phyloP scores from a whole-genome alignment of 1,284 basidiomycete species.

The Microbotryum violaceum region DNA sequence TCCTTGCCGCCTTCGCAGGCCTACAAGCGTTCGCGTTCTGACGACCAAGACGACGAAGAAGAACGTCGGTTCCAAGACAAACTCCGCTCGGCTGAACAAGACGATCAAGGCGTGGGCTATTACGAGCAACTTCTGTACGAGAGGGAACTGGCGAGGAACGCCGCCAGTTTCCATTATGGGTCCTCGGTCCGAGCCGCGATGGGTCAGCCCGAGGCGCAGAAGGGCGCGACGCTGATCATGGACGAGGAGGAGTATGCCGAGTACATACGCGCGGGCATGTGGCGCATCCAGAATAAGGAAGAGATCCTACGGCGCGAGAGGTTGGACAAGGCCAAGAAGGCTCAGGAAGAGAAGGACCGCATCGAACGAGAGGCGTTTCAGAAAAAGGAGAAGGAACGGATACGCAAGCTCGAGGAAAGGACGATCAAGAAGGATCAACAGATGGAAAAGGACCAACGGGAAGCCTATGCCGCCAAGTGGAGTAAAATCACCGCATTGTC shows the following conservation, averaged over 20 bases:
- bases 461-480: slow-evolving; percentile 21
- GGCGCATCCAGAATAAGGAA: slow-evolving; percentile 52
- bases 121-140: slow-evolving; percentile 17
- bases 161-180: not conserved
- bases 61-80: slow-evolving; percentile 12
- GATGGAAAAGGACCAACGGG: slow-evolving; percentile 4
- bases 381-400: slow-evolving; percentile 50
- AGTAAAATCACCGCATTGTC: slow-evolving; percentile 8
- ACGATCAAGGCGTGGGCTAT: slow-evolving; percentile 16
- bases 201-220: slow-evolving; percentile 2
- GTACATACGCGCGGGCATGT: slow-evolving; percentile 70
- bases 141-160: slow-evolving; percentile 10
- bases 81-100: slow-evolving; percentile 8
- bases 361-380: slow-evolving; percentile 46
- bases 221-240: slow-evolving; percentile 44
- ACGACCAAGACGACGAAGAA: slow-evolving; percentile 10
- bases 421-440: slow-evolving; percentile 5
- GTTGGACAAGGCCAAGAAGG: slow-evolving; percentile 7
- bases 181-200: slow-evolving; percentile 16
- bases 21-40: slow-evolving; percentile 10
- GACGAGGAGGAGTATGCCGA: slow-evolving; percentile 78
- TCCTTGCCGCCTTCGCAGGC: slow-evolving; percentile 21
- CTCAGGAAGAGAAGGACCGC: slow-evolving; percentile 10
- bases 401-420: slow-evolving; percentile 48
- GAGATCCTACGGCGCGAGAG: slow-evolving; percentile 52